Evolutionary conservation across 768 basidiomycete species (phyloP).

Genomic region (Mycena alexandri): DNA sequence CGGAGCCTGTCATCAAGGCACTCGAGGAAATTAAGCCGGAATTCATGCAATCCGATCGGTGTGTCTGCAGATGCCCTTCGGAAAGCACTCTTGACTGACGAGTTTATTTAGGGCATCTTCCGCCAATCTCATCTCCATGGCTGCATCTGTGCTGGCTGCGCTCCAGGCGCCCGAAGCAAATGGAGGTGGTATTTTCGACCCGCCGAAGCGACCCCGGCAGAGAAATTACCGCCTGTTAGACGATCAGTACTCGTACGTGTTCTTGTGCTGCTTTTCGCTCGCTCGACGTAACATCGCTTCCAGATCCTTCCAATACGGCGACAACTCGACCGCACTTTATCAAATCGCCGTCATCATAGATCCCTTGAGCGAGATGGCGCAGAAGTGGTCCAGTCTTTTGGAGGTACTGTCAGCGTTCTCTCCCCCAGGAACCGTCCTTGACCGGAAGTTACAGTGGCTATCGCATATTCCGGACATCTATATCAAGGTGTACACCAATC

Average conservation of each 20-base stretch:
- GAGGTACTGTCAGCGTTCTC: conserved; percentile 59
- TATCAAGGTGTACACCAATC: conserved; percentile 86
- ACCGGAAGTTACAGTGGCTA: conserved; percentile 64
- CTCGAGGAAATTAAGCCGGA: conserved; percentile 65
- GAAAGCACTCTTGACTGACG: not conserved
- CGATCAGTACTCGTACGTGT: conserved; percentile 73
- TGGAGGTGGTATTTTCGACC: conserved; percentile 79
- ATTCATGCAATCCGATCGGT: conserved; percentile 57
- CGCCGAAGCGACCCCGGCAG: conserved; percentile 69
- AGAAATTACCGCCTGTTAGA: conserved; percentile 71
- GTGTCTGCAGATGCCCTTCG: conserved; percentile 35
- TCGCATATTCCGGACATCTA: conserved; percentile 72
- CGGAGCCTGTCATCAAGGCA: conserved; percentile 76
- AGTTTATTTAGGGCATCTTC: conserved; percentile 60
- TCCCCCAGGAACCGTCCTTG: not conserved
- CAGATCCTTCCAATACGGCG: conserved; percentile 80
- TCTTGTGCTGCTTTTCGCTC: not conserved
- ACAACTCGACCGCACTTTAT: conserved; percentile 74
- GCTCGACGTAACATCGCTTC: conserved; percentile 11
- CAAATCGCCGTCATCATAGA: conserved; percentile 83
- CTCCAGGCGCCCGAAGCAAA: conserved; percentile 81
- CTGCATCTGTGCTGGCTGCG: conserved; percentile 79
- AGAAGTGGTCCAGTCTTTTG: conserved; percentile 87
- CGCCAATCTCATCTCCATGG: conserved; percentile 72
- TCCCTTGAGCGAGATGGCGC: conserved; percentile 86